Base-by-base conservation (phyloP, 495 filamentous ascomycete species). In the Xylaria scruposa region DNA sequence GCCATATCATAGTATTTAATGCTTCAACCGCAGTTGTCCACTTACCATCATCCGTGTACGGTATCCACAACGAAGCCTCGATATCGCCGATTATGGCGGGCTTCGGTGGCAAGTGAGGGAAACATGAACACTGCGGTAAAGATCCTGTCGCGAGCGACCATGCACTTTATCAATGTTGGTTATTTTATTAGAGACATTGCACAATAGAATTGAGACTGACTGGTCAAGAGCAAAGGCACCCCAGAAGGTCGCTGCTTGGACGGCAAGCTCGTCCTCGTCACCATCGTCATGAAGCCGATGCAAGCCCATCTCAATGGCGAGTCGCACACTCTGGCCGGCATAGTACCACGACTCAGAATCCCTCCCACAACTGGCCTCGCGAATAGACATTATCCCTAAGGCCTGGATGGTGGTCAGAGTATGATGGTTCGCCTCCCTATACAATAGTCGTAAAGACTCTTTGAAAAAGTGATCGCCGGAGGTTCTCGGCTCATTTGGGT, bases 391-490 rank as follows among this genome's bases (percentile, higher is more conserved):
- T 70, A 97, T 85, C 5, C 90, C 89, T 31, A 95, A 78, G 0
- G 93, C 92, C 79, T 95, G 93, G 49, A 94, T 90, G 3, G 91
- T 94, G 8, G 93, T 95, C 26, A 95, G 80, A 0, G 83, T 87
- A 76, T 88, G 86, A 29, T 89, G 85, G 68, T 93, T 82, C 12
- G 78, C 75, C 71, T 89, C 84, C 40, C 87, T 81, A 56, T 89
- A 79, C 10, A 93, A 83, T 7, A 94, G 80, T 31, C 83, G 81
- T 69, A 89, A 83, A 29, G 90, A 89, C 75, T 91, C 90, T 38
- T 84, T 85, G 73, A 93, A 93, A 78, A 95, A 95, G 72, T 90
- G 85, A 64, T 92, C 89, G 1, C 93, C 93, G 3, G 90, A 87
- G 4, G 92, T 91, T 51, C 85, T 85, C 0, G 88, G 78, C 73